Percentiles rank a stretch among this genome's conserved stretches.
Conservation (phyloP, 108 stramenopile species). For the Nitzschia sp. region DNA sequence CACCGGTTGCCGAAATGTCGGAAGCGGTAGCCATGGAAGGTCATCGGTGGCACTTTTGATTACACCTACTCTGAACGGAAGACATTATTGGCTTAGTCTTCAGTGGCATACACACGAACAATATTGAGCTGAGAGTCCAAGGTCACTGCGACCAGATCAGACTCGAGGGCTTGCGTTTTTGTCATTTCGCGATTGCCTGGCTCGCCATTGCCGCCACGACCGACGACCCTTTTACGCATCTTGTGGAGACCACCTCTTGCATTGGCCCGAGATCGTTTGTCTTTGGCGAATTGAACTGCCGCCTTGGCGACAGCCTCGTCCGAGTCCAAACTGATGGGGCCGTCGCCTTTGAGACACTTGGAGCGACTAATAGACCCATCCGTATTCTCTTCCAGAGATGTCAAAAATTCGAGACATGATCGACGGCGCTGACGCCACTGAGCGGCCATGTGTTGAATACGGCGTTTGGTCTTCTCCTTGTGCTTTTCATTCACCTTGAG, state of each 20-base stretch:
- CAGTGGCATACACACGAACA: slow-evolving; percentile 16
- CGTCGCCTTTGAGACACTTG: slow-evolving; percentile 74
- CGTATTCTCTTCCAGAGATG: slow-evolving; percentile 56
- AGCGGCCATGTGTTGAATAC: slow-evolving; percentile 62
- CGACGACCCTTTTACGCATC: not conserved
- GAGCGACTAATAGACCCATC: slow-evolving; percentile 61
- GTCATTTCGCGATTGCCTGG: not conserved
- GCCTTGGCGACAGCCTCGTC: slow-evolving; percentile 63
- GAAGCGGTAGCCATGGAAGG: too few species aligned
- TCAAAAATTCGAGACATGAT: slow-evolving; percentile 58
- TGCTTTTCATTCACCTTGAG: slow-evolving; percentile 66
- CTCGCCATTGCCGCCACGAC: not conserved
- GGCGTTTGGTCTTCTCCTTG: slow-evolving; percentile 50
- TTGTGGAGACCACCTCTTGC: not conserved
- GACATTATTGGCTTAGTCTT: not conserved
- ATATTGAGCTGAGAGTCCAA: slow-evolving; percentile 26
- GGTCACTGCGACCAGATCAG: slow-evolving; percentile 23
- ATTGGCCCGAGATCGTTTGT: slow-evolving; percentile 16
- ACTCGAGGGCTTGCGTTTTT: not conserved
- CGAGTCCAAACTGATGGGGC: slow-evolving; percentile 73
- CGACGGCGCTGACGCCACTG: slow-evolving; percentile 72
- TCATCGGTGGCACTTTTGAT: too few species aligned
- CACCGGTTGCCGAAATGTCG: too few species aligned
- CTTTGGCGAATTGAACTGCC: slow-evolving; percentile 42
- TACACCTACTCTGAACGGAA: too few species aligned